Evolutionary conservation across 1,284 basidiomycete species (phyloP), one percentile per base, ranked within the genome.

Genomic region (Mycosarcoma maydis): DNA sequence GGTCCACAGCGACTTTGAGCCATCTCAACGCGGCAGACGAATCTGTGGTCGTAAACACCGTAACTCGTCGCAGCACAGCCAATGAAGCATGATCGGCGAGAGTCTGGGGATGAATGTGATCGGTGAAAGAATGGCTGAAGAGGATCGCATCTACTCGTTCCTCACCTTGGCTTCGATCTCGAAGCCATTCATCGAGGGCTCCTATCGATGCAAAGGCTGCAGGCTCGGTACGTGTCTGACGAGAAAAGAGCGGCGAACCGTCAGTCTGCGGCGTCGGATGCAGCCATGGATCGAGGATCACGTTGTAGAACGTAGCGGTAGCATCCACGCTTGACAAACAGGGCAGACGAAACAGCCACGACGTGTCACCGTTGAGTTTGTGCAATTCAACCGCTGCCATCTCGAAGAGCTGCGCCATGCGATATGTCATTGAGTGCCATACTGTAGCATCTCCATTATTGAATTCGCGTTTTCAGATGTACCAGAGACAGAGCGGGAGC

Each of bases 291-390:
- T 70, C 61, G 11, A 70, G 22, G 2, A 70, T 41, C 0, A 70
- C 40, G 27, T 70, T 65, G 56, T 53, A 65, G 61, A 32, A 46
- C 36, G 36, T 19, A 16, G 17, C 16, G 17, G 36, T 19, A 16
- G 17, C 16, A 14, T 36, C 27, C 5, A 13, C 24, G 29, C 14
- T 2, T 8, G 19, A 20, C 9, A 34, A 19, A 6, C 9, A 30
- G 3, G 65, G 66, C 3, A 70, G 32, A 19, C 53, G 60, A 13
- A 70, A 17, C 4, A 70, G 56, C 67, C 67, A 70, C 9, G 60
- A 59, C 5, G 67, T 65, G 38, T 70, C 67, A 30, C 61, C 67
- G 32, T 70, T 70, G 47, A 70, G 56, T 40, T 65, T 70, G 56
- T 65, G 56, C 45, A 70, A 23, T 45, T 65, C 42, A 10, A 70